phyloP scores from a whole-genome alignment of 164 flowering plant genomes.

The Vitis rotundifolia region DNA sequence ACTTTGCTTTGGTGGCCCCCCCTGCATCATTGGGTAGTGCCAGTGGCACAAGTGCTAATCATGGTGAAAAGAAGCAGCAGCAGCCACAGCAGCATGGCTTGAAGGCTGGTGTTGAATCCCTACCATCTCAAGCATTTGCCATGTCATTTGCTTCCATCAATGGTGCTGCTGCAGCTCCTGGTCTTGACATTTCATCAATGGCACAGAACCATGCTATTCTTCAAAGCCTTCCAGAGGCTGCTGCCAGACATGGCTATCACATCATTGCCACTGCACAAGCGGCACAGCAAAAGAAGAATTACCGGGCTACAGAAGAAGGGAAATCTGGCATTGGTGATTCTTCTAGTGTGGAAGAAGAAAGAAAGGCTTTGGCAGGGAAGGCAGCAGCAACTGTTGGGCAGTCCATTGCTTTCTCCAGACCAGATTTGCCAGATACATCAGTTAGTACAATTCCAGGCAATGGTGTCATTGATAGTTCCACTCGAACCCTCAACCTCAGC shows the following conservation, averaged over 20 bases:
- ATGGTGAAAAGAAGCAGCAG: constrained; percentile 51
- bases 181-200: constrained; percentile 69
- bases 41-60: constrained; percentile 27
- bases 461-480: constrained; percentile 53
- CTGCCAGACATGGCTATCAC: constrained; percentile 59
- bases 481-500: constrained; percentile 52
- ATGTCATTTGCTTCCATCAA: constrained; percentile 72
- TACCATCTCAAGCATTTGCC: constrained; percentile 69
- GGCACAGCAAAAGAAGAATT: constrained; percentile 59
- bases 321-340: constrained; percentile 44
- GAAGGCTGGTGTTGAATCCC: constrained; percentile 62
- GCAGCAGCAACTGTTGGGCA: constrained; percentile 36
- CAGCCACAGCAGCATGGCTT: constrained; percentile 42
- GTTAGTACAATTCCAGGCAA: constrained; percentile 36
- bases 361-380: constrained; percentile 41
- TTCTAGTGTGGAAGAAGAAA: constrained; percentile 52
- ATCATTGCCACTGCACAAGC: constrained; percentile 53
- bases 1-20: constrained; percentile 66
- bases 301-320: constrained; percentile 54
- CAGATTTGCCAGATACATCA: constrained; percentile 50
- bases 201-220: constrained; percentile 64
- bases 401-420: constrained; percentile 69
- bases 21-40: constrained; percentile 32
- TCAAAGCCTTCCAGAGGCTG: constrained; percentile 72
- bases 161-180: constrained; percentile 53